phyloP scores from a whole-genome alignment of 768 basidiomycete genomes.

The Pulveroboletus sp. region DNA sequence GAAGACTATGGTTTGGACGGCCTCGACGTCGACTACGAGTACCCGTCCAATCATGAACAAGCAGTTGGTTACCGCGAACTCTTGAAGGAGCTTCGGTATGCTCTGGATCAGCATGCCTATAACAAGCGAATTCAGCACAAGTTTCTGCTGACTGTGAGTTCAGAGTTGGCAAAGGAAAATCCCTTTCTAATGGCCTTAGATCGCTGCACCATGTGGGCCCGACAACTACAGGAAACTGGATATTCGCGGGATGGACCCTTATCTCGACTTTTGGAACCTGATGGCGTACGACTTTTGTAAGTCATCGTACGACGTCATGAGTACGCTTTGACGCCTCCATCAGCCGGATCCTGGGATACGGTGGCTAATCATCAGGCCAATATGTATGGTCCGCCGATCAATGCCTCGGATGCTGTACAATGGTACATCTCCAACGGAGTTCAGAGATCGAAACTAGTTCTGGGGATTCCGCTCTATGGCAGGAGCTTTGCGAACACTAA shows the following conservation, averaged over 20 bases:
- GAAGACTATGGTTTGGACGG: conserved; percentile 95
- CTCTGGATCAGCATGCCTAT: conserved; percentile 70
- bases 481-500: conserved; percentile 83
- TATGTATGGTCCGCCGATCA: conserved; percentile 65
- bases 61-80: conserved; percentile 84
- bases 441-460: conserved; percentile 71
- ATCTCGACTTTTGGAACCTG: conserved; percentile 95
- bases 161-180: neutral
- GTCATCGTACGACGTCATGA: conserved; percentile 20
- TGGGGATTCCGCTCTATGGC: conserved; percentile 94
- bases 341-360: conserved; percentile 76
- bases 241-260: conserved; percentile 80
- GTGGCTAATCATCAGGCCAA: conserved; percentile 85
- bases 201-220: conserved; percentile 91
- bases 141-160: conserved; percentile 72
- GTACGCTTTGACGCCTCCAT: conserved; percentile 7
- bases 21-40: conserved; percentile 91
- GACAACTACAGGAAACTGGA: conserved; percentile 80
- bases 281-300: conserved; percentile 90
- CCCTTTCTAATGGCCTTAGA: conserved; percentile 39
- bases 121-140: conserved; percentile 59
- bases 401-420: conserved; percentile 58
- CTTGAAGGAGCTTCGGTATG: conserved; percentile 69
- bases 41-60: conserved; percentile 75
- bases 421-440: conserved; percentile 77